Evolutionary conservation across 805 yeast genomes (phyloP), one percentile per base, ranked within the genome.

Genomic region (Myxozyma kluyveri): DNA sequence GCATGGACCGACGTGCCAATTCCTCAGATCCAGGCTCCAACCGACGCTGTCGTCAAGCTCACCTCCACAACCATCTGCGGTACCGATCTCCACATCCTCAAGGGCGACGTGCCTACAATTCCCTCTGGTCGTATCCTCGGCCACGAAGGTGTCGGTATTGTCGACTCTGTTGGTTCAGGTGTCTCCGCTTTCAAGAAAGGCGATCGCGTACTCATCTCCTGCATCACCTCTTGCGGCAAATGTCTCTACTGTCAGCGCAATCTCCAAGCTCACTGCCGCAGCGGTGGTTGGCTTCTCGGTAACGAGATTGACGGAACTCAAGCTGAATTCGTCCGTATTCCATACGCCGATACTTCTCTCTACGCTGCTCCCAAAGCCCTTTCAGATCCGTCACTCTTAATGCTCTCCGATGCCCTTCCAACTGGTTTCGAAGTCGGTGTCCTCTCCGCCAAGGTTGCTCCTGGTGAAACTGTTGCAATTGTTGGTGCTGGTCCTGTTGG

Each of bases 301-400:
- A 53, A 53, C 33, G 48, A 45, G 19, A 45, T 80, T 24, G 77
- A 79, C 56, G 85, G 84, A 2, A 82, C 80, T 1, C 84, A 81
- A 60, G 84, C 84, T 1, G 83, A 80, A 62, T 81, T 73, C 59
- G 80, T 79, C n/a, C 65, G 80, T 23, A 74, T 81, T 19, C 84
- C 85, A 5, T 73, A 67, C 54, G 84, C 84, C 3, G 77, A 73
- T 41, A 67, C 75, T 9, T 77, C 81, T 1, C 67, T 80, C 59
- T 71, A 72, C 47, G 72, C 69, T 32, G 72, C 74, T 45, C 81
- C 82, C 3, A 26, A 39, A 14, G 22, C 45, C 22, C 36, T 57
- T 4, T 47, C 52, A 29, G 61, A 57, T 37, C 53, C 44, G 31
- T 31, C 49, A 24, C 35, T 51, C 40, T 49, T 57, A 14, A 46